Base-by-base conservation (phyloP, 2,329 filamentous ascomycete species). In the Elsinoe necatrix region DNA sequence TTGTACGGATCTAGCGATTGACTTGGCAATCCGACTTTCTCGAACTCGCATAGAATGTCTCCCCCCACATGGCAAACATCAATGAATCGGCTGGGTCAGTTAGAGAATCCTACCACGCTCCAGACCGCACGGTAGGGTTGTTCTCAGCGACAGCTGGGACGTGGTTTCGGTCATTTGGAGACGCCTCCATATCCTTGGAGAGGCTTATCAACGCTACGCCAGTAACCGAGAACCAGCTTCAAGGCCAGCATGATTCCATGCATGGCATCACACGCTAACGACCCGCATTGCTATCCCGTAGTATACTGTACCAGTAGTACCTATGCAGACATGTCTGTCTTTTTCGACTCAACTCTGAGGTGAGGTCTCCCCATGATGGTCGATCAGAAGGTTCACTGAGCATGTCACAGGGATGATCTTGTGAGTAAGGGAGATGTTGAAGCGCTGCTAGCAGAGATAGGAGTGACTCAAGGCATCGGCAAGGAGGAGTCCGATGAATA, bases 401-500 rank as follows among this genome's bases (percentile, higher is more conserved):
- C 9, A 34, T 50, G 16, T 34, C 2, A 11, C 29, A 50, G 45
- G 27, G 45, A 50, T 4, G 45, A 50, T 18, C 45, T 50, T 2
- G 45, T 50, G 25, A 20, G 9, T 5, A 31, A 31, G 9, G 45
- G 45, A 12, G 45, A 50, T 34, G 45, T 50, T 8, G 45, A 50
- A 9, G n/a, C 45, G 8, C 45, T 50, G 9, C 45, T 50, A 31
- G 14, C 25, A 16, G 16, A 18, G 1, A 34, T 50, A 16, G 45
- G 45, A 18, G 45, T 50, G 12, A 8, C 23, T 12, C 16, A 50
- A 18, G 45, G 45, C 4, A 31, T 50, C 16, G 27, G 3, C 45
- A 20, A 18, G 7, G 11, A 50, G 8, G 45, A 50, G 45, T 50
- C 45, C 45, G 65, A 65, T 18, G 75, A 79, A 58, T 80, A 77